Base-by-base conservation (phyloP, 2,329 filamentous ascomycete genomes). In the Reticulascus tulasneorum region DNA sequence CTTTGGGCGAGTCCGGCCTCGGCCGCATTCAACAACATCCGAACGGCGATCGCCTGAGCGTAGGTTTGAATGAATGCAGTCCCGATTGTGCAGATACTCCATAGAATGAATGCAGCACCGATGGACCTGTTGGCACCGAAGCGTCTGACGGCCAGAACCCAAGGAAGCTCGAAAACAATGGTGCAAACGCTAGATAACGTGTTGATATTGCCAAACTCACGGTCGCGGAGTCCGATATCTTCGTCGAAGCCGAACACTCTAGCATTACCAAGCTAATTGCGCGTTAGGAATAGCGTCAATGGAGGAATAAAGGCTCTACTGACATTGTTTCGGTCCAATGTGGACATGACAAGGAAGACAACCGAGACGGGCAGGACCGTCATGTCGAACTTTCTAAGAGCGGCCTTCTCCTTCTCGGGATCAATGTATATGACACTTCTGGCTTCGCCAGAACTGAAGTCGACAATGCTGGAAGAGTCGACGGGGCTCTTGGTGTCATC, bases 1-100 rank as follows among this genome's bases (percentile, higher is more conserved):
- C 51, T 52, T 0, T 57, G 59, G 1, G 58, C 53, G 0, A 63
- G 35, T 0, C 59, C 60, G 7, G 59, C 55, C 21, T 62, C 60
- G 2, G 55, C 58, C n/a, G 58, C 43, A 1, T 59, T 59, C 0
- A 63, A 34, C 0, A 63, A 47, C 2, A 62, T 54, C 10, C 58
- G 49, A 3, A 45, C 46, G 0, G 47, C 53, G 9, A 61, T 38
- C 5, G 54, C 42, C 4, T 51, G 43, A 1, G 40, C 39, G 10
- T 56, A 60, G 10, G 36, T 54, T 2, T 47, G 41, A 1, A 55
- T 48, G 23, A 62, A 54, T 2, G 54, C 58, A 4, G 56, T 60
- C 1, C 51, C 53, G 4, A 60, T 38, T 1, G 55, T 60, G 8
- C 48, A 46, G 23, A 50, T 25, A 31, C 58, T 51, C 58, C 61